phyloP scores from a whole-genome alignment of 78 protist genomes.

The Tieghemostelium lacteum region DNA sequence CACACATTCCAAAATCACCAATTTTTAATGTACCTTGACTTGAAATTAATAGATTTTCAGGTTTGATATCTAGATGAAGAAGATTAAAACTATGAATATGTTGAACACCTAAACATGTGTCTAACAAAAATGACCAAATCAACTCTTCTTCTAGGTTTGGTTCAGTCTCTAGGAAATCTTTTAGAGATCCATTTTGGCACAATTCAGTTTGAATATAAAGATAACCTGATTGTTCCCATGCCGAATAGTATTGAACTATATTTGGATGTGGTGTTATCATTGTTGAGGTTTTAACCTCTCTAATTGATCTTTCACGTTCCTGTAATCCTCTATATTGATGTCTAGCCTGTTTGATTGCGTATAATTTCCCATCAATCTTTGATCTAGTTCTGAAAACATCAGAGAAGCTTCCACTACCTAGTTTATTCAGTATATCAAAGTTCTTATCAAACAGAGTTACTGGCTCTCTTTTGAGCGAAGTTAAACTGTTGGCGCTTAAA shows the following conservation, averaged over 20 bases:
- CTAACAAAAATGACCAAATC: constrained; percentile 78
- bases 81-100: constrained; percentile 82
- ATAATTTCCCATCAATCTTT: constrained; percentile 44
- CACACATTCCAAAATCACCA: constrained; percentile 89
- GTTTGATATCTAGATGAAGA: constrained; percentile 91
- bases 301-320: constrained; percentile 71
- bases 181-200: constrained; percentile 80
- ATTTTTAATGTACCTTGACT: constrained; percentile 67
- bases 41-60: constrained; percentile 87
- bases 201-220: constrained; percentile 85
- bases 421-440: constrained; percentile 32
- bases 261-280: constrained; percentile 64
- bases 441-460: constrained; percentile 49
- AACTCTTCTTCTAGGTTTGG: constrained; percentile 51
- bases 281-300: constrained; percentile 55
- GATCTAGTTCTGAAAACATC: constrained; percentile 48
- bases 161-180: constrained; percentile 29
- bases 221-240: constrained; percentile 83
- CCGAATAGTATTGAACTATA: constrained; percentile 53
- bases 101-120: constrained; percentile 79
- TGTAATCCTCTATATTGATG: constrained; percentile 65
- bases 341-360: constrained; percentile 80
- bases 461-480: too few relatives aligned
- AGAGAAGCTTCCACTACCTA: constrained; percentile 85
- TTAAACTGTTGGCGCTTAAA: neutral